These are phyloP conservation scores for Pseudocercospora ulei DNA, from an alignment of 2,329 filamentous ascomycete species.

Conservation along the genomic window DNA sequence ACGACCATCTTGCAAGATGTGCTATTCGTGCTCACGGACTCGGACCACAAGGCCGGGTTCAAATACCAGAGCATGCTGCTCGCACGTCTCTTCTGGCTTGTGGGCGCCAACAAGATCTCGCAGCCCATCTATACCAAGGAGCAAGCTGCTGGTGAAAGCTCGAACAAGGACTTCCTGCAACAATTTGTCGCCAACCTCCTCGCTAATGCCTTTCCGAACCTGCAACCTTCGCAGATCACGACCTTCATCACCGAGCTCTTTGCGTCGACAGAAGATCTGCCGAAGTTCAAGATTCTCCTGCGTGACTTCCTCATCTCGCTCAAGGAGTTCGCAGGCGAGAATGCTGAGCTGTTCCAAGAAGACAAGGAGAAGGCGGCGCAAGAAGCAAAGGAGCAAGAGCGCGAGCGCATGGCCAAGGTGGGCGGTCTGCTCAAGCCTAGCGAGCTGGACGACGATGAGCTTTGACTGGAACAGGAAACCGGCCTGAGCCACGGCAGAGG, in stretches of 20 bases:
- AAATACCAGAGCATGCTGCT: conserved; percentile 93
- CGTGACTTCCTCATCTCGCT: conserved; percentile 95
- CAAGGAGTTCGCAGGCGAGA: conserved; percentile 94
- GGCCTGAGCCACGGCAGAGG: conserved; percentile 16
- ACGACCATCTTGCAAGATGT: conserved; percentile 92
- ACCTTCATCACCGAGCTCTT: conserved; percentile 86
- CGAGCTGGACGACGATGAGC: conserved; percentile 74
- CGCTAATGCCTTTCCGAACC: conserved; percentile 83
- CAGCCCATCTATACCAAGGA: conserved; percentile 81
- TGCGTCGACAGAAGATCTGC: conserved; percentile 74
- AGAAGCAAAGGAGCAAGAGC: conserved; percentile 76
- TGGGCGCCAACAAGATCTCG: conserved; percentile 81
- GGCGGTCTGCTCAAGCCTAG: conserved; percentile 92
- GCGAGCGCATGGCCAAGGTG: conserved; percentile 86
- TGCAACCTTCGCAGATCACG: conserved; percentile 71
- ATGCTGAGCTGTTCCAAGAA: conserved; percentile 83
- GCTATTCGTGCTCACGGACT: conserved; percentile 95
- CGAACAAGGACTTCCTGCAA: conserved; percentile 81
- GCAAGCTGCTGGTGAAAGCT: conserved; percentile 70
- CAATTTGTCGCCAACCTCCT: conserved; percentile 78
- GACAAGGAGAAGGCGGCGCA: conserved; percentile 88
- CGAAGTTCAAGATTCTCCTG: conserved; percentile 89
- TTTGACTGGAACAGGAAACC: conserved; percentile 61
- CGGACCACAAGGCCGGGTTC: conserved; percentile 97
- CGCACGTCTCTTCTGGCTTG: conserved; percentile 91